Conservation (phyloP, 257 asterid genomes). For the Primulina eburnea region DNA sequence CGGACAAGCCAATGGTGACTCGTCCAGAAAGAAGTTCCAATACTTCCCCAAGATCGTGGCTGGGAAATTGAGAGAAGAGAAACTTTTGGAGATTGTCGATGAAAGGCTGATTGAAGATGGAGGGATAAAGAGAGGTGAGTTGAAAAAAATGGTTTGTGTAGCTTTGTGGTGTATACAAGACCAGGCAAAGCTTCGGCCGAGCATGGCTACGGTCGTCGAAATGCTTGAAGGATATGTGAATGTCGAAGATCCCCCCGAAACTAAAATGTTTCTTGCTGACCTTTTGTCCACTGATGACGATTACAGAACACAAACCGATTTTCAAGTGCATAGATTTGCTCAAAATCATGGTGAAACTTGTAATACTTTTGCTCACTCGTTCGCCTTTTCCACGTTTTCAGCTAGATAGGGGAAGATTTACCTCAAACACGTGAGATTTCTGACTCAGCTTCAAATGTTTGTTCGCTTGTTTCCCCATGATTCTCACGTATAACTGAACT, state of each 20-base stretch:
- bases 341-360: conserved; percentile 27
- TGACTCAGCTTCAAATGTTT: too few relatives aligned
- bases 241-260: conserved; percentile 51
- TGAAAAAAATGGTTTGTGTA: conserved; percentile 46
- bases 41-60: conserved; percentile 53
- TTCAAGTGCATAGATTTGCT: conserved; percentile 27
- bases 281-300: conserved; percentile 41
- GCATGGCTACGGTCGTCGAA: conserved; percentile 67
- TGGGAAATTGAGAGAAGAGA: conserved; percentile 59
- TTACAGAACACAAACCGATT: conserved; percentile 1
- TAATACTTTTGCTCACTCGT: not conserved
- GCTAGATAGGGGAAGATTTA: not conserved
- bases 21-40: conserved; percentile 42
- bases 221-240: conserved; percentile 64
- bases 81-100: conserved; percentile 60
- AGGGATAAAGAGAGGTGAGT: conserved; percentile 37
- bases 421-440: too few relatives aligned
- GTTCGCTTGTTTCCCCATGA: not conserved
- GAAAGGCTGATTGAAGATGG: conserved; percentile 39
- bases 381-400: not conserved
- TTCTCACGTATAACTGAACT: not conserved
- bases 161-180: conserved; percentile 87
- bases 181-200: conserved; percentile 53
- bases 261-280: conserved; percentile 52
- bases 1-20: conserved; percentile 24